A percentile compares a stretch with the other conserved stretches of the same genome.
Evolutionary conservation across 106 monocot species (phyloP).

Genomic region (Platanthera guangdongensis): DNA sequence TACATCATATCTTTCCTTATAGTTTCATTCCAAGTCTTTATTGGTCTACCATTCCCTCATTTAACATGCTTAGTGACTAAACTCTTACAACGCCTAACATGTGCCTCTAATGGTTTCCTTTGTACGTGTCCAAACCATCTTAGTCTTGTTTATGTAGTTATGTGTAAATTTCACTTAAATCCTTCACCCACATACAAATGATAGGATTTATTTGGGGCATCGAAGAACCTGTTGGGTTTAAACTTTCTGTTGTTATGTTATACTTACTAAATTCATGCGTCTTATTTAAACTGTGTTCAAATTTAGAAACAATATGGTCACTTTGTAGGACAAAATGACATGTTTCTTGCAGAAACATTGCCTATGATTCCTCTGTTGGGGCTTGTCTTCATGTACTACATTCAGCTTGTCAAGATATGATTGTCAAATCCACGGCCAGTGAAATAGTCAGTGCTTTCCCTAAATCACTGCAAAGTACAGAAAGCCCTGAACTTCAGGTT

Average conservation of each 20-base stretch:
- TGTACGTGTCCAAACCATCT: no score
- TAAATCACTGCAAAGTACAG: slow-evolving; percentile 45
- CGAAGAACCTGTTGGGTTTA: background rate
- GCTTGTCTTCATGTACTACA: slow-evolving; percentile 75
- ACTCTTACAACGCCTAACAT: no score
- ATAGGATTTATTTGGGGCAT: background rate
- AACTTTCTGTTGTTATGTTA: background rate
- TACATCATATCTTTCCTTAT: no score
- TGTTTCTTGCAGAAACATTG: slow-evolving; percentile 46
- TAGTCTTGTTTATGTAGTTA: background rate
- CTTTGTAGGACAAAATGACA: slow-evolving; percentile 5
- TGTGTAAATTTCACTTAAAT: background rate
- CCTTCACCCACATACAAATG: background rate
- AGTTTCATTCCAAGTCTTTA: no score
- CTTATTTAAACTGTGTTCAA: background rate
- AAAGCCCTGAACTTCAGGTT: slow-evolving; percentile 85
- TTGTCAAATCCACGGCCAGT: slow-evolving; percentile 69
- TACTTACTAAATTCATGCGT: background rate
- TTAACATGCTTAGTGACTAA: no score
- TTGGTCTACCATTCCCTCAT: no score
- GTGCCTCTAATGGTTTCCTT: no score
- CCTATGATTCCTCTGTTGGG: slow-evolving; percentile 74
- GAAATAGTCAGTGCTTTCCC: slow-evolving; percentile 59
- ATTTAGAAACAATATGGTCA: background rate
- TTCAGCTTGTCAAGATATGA: slow-evolving; percentile 50